Evolutionary conservation across 139 green algal species (phyloP).

Genomic region (Micractinium conductrix): DNA sequence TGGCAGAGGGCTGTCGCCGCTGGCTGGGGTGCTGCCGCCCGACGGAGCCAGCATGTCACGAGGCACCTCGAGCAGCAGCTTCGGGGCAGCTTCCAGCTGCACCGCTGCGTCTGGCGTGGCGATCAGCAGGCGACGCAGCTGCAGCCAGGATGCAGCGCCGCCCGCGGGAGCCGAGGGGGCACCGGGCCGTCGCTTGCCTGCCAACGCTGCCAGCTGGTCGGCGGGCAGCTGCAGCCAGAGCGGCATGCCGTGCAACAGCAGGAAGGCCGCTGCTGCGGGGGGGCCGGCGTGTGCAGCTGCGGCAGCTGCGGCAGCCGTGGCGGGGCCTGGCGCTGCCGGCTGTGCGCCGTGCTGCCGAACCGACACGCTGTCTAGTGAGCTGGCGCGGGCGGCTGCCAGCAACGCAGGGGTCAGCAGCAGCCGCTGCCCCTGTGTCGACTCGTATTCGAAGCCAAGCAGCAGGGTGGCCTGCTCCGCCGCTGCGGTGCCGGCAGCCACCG

Average conservation of each 20-base stretch:
- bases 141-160: background rate
- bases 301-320: background rate
- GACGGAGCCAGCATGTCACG: conserved; percentile 6
- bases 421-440: conserved; percentile 10
- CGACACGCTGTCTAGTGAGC: background rate
- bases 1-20: background rate
- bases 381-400: background rate
- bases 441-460: conserved; percentile 17
- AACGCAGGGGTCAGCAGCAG: conserved; percentile 18
- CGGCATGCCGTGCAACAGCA: conserved; percentile 7
- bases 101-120: background rate
- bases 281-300: background rate
- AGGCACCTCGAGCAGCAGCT: conserved; percentile 10
- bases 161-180: background rate
- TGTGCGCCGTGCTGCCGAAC: conserved; percentile 7
- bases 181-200: conserved; percentile 1
- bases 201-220: conserved; percentile 6
- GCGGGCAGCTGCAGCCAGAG: conserved; percentile 29
- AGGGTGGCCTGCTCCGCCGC: background rate
- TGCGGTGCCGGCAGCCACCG: background rate
- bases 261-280: background rate
- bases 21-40: background rate
- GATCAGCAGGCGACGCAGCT: background rate
- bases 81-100: background rate
- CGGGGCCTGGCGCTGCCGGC: background rate